Evolutionary conservation across 2,329 filamentous ascomycete species (phyloP).

Genomic region (Pseudogymnoascus sp.): DNA sequence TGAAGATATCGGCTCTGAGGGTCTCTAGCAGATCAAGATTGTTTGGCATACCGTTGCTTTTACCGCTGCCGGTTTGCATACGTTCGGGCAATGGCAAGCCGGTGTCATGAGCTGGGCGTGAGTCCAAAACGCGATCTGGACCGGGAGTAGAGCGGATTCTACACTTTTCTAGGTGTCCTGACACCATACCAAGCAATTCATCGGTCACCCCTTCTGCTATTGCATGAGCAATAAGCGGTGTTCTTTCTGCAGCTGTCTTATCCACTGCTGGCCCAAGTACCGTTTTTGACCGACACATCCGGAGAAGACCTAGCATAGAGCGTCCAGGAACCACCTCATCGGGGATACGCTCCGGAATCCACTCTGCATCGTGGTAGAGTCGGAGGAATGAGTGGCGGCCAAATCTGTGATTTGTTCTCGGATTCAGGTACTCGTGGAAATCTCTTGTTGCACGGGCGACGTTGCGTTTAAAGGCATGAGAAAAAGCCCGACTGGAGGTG

Average conservation of each 20-base stretch:
- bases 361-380: conserved; percentile 28
- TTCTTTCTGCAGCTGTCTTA: conserved; percentile 25
- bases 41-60: neutral
- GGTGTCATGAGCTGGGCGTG: no score
- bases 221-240: conserved; percentile 24
- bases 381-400: conserved; percentile 30
- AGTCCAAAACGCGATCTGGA: no score
- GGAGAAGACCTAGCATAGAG: conserved; percentile 24
- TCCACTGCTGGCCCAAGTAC: conserved; percentile 26
- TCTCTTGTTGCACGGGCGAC: conserved; percentile 7
- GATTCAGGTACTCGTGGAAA: conserved; percentile 19
- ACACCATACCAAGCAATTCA: neutral
- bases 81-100: no score
- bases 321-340: conserved; percentile 27
- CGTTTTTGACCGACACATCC: conserved; percentile 26
- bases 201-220: conserved; percentile 17
- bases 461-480: neutral
- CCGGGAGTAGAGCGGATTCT: no score
- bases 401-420: conserved; percentile 27
- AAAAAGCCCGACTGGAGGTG: conserved; percentile 4
- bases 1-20: conserved; percentile 24
- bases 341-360: conserved; percentile 32
- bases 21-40: conserved; percentile 19
- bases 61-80: neutral
- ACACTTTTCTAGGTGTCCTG: neutral